Base-by-base conservation (phyloP, 2,329 filamentous ascomycete genomes). In the Sporothrix humicola region DNA sequence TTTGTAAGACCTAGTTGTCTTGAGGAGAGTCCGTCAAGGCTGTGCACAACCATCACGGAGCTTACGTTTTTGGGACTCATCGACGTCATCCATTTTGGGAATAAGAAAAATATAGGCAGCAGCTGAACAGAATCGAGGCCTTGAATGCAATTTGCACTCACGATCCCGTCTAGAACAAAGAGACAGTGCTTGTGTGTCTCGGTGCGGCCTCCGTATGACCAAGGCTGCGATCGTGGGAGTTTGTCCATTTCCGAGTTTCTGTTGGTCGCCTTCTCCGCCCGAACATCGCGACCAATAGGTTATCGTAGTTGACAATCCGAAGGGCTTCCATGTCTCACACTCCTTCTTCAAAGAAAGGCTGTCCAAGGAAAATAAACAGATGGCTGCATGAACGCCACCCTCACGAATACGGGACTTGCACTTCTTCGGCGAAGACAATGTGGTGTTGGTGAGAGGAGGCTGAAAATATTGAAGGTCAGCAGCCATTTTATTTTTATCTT, bases 21-120 rank as follows among this genome's bases (percentile, higher is more conserved):
- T 7, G 9, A 3, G 10, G 15, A 4, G 37, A 2, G 61, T 1
- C 7, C 5, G 42, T 23, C 42, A 68, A 50, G 63, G 63, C 44
- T 68, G 63, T 68, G 63, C 63, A 50, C 63, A 66, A 50, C 44
- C 63, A 66, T 66, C 63, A 46, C 37, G 59, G 8, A 42, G 37
- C 59, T 63, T 44, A 17, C 59, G 59, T 23, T 46, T 63, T 23
- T 13, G 31, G 31, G 31, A 42, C 20, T 23, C 17, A 12, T 63
- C 37, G 31, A 46, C n/a, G 17, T 46, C 10, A 44, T 63, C 6
- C 59, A 42, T 46, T 63, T 44, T 46, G 6, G 9, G 7, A 17
- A 46, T 4, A 20, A 17, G 15, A 20, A 17, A 63, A 7, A 63
- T 26, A 26, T 46, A 44, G 59, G 59, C 59, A 63, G n/a, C 58